A percentile compares a stretch with the other conserved stretches of the same genome.
Conservation (phyloP, 495 filamentous ascomycete genomes). For the Penicillium pulvis region DNA sequence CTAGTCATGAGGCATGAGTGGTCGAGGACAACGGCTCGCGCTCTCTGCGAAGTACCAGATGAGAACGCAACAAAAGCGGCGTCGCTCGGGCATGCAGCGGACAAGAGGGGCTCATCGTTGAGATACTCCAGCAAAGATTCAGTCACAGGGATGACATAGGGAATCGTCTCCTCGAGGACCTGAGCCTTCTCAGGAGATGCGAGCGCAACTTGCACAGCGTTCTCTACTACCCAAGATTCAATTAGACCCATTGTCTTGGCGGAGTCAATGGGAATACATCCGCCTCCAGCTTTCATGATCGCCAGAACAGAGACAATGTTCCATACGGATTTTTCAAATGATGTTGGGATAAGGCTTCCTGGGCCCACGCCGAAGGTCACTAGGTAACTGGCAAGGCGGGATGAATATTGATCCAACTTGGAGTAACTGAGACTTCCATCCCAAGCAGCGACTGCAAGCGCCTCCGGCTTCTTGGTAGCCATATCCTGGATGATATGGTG, state of each 20-base stretch:
- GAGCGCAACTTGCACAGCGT: constrained; percentile 43
- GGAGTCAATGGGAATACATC: constrained; percentile 42
- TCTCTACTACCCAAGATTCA: constrained; percentile 42
- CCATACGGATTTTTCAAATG: constrained; percentile 45
- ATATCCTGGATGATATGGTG: constrained; percentile 47
- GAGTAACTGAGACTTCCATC: constrained; percentile 54
- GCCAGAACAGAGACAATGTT: constrained; percentile 43
- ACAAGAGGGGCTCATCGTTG: constrained; percentile 16
- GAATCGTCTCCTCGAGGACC: constrained; percentile 38
- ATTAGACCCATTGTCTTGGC: constrained; percentile 27
- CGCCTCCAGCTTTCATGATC: constrained; percentile 47
- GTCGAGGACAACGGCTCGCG: constrained; percentile 42
- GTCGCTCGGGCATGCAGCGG: constrained; percentile 26
- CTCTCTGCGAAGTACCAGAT: constrained; percentile 41
- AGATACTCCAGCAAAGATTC: constrained; percentile 43
- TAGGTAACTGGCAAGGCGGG: constrained; percentile 47
- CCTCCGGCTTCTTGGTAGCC: constrained; percentile 35
- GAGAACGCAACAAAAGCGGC: constrained; percentile 60
- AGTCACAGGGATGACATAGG: constrained; percentile 44
- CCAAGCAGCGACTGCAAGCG: constrained; percentile 47
- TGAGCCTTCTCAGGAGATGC: constrained; percentile 42
- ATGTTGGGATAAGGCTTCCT: constrained; percentile 39
- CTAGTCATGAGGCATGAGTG: constrained; percentile 47
- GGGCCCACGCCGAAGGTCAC: constrained; percentile 40
- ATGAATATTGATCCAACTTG: constrained; percentile 49